Percentiles rank a stretch among this genome's conserved stretches.
Evolutionary conservation across 768 basidiomycete species (phyloP).

Genomic region (Coprinopsis marcescibilis): DNA sequence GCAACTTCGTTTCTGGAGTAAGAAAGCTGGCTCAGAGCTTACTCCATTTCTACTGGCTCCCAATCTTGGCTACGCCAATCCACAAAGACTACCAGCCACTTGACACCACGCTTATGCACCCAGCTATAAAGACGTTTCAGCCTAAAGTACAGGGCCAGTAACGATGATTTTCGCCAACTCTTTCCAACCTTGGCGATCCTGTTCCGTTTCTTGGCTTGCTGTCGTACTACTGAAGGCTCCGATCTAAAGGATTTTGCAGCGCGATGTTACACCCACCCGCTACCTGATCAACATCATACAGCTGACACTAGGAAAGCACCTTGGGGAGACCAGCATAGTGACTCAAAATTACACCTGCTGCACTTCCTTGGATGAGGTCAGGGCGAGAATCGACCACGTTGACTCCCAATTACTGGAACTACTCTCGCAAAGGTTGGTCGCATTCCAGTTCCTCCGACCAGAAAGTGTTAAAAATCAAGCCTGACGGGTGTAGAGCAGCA

Average conservation of each 20-base stretch:
- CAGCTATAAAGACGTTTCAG: too few relatives aligned
- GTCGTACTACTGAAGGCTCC: too few relatives aligned
- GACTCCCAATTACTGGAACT: constrained; percentile 18
- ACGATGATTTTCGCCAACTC: too few relatives aligned
- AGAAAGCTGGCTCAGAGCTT: too few relatives aligned
- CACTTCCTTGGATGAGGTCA: constrained; percentile 19
- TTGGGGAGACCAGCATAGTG: constrained; percentile 18
- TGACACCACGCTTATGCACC: too few relatives aligned
- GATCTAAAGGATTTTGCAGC: constrained; percentile 3
- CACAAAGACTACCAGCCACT: too few relatives aligned
- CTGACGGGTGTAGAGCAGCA: constrained; percentile 18
- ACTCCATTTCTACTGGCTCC: too few relatives aligned
- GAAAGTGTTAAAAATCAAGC: not conserved
- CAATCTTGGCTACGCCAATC: too few relatives aligned
- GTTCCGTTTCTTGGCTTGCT: too few relatives aligned
- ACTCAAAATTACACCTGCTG: constrained; percentile 16
- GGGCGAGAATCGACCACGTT: constrained; percentile 19
- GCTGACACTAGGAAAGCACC: constrained; percentile 16
- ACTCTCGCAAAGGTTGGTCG: constrained; percentile 19
- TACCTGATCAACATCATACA: constrained; percentile 14
- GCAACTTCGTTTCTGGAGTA: too few relatives aligned
- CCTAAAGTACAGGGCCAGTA: too few relatives aligned
- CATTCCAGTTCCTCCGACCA: not conserved
- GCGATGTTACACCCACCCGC: constrained; percentile 7
- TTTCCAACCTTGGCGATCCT: too few relatives aligned